phyloP scores from a whole-genome alignment of 2,329 filamentous ascomycete genomes.

The Verruconis gallopava region DNA sequence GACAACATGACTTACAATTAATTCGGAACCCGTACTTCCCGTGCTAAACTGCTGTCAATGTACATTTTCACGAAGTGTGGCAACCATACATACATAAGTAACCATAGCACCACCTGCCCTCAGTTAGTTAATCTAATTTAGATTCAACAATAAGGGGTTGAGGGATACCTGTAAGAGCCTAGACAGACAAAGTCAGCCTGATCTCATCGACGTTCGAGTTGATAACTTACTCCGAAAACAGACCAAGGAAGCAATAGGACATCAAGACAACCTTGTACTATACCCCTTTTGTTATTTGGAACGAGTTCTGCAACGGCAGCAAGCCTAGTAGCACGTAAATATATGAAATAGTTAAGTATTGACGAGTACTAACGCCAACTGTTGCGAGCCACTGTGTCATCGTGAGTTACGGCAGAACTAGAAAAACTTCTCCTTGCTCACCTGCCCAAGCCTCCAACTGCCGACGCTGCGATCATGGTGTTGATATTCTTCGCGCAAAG shows the following conservation, averaged over 20 bases:
- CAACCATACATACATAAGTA: background rate
- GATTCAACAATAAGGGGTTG: too few species aligned
- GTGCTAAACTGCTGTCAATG: slow-evolving; percentile 1
- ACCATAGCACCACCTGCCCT: slow-evolving; percentile 9
- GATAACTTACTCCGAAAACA: slow-evolving; percentile 7
- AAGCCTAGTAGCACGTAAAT: slow-evolving; percentile 2
- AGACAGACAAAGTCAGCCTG: too few species aligned
- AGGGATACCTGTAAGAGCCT: too few species aligned
- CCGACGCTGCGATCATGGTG: slow-evolving; percentile 8
- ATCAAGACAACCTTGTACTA: slow-evolving; percentile 9
- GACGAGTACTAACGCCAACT: slow-evolving; percentile 6
- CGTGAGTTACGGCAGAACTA: too few species aligned
- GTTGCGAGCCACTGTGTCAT: slow-evolving; percentile 8
- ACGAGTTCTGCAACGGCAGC: slow-evolving; percentile 8
- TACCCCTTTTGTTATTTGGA: slow-evolving; percentile 8
- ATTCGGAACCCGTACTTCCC: slow-evolving; percentile 3
- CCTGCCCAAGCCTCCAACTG: slow-evolving; percentile 8
- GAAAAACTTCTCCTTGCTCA: too few species aligned
- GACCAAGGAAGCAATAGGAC: slow-evolving; percentile 9
- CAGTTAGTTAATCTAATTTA: background rate
- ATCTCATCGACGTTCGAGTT: too few species aligned
- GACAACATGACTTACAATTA: slow-evolving; percentile 1
- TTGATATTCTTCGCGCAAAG: slow-evolving; percentile 4
- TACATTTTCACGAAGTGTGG: background rate
- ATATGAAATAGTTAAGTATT: too few species aligned